A percentile compares a stretch with the other conserved stretches of the same genome.
These are phyloP conservation scores for Sphaerobolus stellatus DNA, from an alignment of 1,284 basidiomycete genomes.

Conservation along the genomic window DNA sequence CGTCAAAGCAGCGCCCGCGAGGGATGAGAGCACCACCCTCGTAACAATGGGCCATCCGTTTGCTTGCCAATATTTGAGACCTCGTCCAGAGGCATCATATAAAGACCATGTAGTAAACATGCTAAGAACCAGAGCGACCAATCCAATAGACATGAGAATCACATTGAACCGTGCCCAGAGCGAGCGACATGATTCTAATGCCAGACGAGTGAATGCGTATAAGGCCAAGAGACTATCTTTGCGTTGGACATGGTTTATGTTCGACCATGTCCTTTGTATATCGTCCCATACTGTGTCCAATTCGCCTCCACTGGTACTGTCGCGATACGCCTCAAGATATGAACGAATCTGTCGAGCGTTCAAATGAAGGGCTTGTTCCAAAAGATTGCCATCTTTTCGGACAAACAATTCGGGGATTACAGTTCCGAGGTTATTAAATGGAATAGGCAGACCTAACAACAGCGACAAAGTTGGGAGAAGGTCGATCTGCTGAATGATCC, in stretches of 20 bases:
- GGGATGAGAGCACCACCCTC: slow-evolving; percentile 32
- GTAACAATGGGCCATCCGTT: slow-evolving; percentile 4
- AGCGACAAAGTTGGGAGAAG: slow-evolving; percentile 88
- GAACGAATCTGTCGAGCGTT: slow-evolving; percentile 77
- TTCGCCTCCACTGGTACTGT: slow-evolving; percentile 68
- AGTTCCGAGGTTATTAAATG: slow-evolving; percentile 92
- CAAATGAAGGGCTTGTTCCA: slow-evolving; percentile 64
- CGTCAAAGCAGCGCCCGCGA: slow-evolving; percentile 38
- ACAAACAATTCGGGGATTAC: slow-evolving; percentile 90
- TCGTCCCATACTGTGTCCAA: slow-evolving; percentile 61
- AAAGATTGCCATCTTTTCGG: slow-evolving; percentile 32
- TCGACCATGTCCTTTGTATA: slow-evolving; percentile 49
- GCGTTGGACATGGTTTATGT: neutral
- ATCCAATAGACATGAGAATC: slow-evolving; percentile 69
- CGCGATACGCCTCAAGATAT: slow-evolving; percentile 78
- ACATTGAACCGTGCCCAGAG: slow-evolving; percentile 97
- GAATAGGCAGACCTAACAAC: slow-evolving; percentile 91
- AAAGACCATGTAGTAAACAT: slow-evolving; percentile 48
- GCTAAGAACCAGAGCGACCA: slow-evolving; percentile 50
- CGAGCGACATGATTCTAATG: slow-evolving; percentile 71
- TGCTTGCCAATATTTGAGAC: slow-evolving; percentile 4
- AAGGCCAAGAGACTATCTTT: slow-evolving; percentile 24
- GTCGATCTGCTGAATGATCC: slow-evolving; percentile 91
- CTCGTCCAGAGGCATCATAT: slow-evolving; percentile 43
- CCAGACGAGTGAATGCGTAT: slow-evolving; percentile 59